Conservation (phyloP, 768 basidiomycete genomes). For the Galerina marginata region DNA sequence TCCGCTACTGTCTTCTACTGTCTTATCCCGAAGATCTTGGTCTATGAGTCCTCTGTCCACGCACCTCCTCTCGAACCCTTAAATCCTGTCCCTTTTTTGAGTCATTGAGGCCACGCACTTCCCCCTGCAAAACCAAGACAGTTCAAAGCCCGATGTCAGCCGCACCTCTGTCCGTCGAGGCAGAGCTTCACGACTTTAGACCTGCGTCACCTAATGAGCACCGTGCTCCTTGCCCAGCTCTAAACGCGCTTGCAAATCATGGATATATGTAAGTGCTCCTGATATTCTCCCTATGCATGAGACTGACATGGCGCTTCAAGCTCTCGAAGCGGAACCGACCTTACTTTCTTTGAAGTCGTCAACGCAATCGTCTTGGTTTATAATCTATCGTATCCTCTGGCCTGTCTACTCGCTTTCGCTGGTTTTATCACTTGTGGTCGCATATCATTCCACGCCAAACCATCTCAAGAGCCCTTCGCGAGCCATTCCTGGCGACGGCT, state of each 20-base stretch:
- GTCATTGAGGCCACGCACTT: too few species aligned
- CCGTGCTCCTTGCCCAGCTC: slow-evolving; percentile 59
- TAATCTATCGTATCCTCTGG: slow-evolving; percentile 62
- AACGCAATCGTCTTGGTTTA: slow-evolving; percentile 61
- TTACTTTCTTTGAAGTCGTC: slow-evolving; percentile 54
- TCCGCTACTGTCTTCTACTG: too few species aligned
- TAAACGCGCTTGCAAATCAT: slow-evolving; percentile 64
- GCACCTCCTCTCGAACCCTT: too few species aligned
- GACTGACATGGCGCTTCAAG: slow-evolving; percentile 34
- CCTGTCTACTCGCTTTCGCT: slow-evolving; percentile 53
- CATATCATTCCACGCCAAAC: slow-evolving; percentile 22
- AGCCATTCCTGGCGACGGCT: neutral
- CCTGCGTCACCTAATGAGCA: neutral
- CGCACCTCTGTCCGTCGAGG: neutral
- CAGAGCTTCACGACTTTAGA: neutral
- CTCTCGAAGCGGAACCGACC: slow-evolving; percentile 54
- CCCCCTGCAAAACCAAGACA: too few species aligned
- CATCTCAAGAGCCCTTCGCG: neutral
- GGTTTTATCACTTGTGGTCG: slow-evolving; percentile 55
- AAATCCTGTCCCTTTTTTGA: too few species aligned
- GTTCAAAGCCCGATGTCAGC: neutral
- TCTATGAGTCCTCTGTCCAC: too few species aligned
- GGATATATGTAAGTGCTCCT: slow-evolving; percentile 50
- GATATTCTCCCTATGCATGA: neutral
- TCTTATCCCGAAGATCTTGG: too few species aligned